These are phyloP conservation scores for Daldinia sp. DNA, from an alignment of 2,329 filamentous ascomycete genomes.

Conservation along the genomic window DNA sequence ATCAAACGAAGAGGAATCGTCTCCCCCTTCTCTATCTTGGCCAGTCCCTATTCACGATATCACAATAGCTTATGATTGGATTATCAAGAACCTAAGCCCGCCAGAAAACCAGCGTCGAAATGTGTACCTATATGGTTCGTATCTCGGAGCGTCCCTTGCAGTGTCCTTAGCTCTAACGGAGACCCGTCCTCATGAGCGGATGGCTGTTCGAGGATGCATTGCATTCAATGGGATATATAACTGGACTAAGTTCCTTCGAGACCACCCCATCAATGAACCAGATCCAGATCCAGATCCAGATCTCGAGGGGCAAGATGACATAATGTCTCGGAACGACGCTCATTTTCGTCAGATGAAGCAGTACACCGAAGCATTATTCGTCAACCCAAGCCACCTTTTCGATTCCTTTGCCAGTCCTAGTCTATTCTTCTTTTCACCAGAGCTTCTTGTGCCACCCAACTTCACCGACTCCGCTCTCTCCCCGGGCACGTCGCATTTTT, in stretches of 20 bases:
- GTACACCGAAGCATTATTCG: constrained; percentile 60
- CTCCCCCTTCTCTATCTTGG: constrained; percentile 58
- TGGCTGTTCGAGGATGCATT: constrained; percentile 66
- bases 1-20: constrained; percentile 13
- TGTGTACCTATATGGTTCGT: constrained; percentile 67
- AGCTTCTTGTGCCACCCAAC: constrained; percentile 59
- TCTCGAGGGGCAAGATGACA: constrained; percentile 35
- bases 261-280: constrained; percentile 60
- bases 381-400: constrained; percentile 62
- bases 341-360: constrained; percentile 55
- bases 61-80: constrained; percentile 66
- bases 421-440: constrained; percentile 69
- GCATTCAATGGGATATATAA: constrained; percentile 73
- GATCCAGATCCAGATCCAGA: constrained; percentile 36
- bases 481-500: constrained; percentile 33
- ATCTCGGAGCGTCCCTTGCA: constrained; percentile 69
- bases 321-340: constrained; percentile 47
- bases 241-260: constrained; percentile 71
- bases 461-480: constrained; percentile 56
- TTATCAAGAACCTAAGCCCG: constrained; percentile 60
- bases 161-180: constrained; percentile 70
- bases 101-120: constrained; percentile 53
- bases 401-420: constrained; percentile 70
- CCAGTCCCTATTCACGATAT: constrained; percentile 70
- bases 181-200: constrained; percentile 56